Evolutionary conservation across 148 eudicot genomes (phyloP).

Genomic region (Amaranthus hypochondriacus): DNA sequence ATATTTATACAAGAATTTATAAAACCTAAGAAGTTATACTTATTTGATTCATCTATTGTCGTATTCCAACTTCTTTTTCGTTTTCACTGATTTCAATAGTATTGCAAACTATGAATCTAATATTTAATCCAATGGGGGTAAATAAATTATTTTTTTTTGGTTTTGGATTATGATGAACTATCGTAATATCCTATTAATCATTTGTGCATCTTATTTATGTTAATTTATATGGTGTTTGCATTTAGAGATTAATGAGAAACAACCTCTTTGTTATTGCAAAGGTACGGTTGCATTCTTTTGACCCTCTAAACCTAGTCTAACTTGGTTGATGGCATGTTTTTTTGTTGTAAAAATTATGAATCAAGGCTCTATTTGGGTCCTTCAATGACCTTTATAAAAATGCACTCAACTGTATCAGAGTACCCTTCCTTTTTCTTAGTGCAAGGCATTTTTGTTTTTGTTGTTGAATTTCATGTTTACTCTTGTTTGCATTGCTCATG

Average conservation of each 20-base stretch:
- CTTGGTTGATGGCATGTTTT: too few relatives aligned
- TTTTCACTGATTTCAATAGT: neutral
- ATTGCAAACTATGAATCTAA: neutral
- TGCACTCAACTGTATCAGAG: constrained; percentile 5
- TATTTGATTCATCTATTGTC: neutral
- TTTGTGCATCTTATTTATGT: too few relatives aligned
- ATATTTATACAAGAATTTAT: neutral
- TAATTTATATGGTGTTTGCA: too few relatives aligned
- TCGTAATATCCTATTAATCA: too few relatives aligned
- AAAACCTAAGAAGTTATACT: neutral
- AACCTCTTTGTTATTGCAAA: too few relatives aligned
- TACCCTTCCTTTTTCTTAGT: neutral
- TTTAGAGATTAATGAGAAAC: too few relatives aligned
- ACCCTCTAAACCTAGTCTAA: too few relatives aligned
- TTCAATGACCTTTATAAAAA: neutral
- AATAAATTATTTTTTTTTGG: too few relatives aligned
- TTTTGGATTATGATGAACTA: too few relatives aligned
- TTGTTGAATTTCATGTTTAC: neutral
- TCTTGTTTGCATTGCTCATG: constrained; percentile 6
- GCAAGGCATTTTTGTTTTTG: neutral
- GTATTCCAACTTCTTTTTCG: neutral
- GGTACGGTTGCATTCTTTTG: too few relatives aligned
- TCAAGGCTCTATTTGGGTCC: neutral
- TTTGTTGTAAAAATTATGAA: neutral
- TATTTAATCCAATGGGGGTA: too few relatives aligned